Percentiles rank a stretch among this genome's conserved stretches.
These are phyloP conservation scores for Gymnopilus junonius DNA, from an alignment of 768 basidiomycete species.

Conservation along the genomic window DNA sequence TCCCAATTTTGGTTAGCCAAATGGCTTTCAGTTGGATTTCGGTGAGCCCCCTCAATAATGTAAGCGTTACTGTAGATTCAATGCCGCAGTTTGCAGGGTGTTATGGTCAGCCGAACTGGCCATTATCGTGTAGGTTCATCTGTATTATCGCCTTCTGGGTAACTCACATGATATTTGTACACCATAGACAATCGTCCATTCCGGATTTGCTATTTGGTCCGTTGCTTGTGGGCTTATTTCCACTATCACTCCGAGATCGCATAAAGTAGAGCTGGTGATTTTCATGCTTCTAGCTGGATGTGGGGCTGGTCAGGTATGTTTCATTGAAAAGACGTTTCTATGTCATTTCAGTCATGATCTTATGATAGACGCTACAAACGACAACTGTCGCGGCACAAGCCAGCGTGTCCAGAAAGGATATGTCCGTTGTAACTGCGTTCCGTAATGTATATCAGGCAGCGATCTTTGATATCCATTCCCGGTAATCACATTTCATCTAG, in stretches of 20 bases:
- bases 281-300: slow-evolving; percentile 64
- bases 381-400: slow-evolving; percentile 78
- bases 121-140: slow-evolving; percentile 53
- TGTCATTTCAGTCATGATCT: not conserved
- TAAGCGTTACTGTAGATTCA: not conserved
- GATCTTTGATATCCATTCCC: not conserved
- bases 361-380: slow-evolving; percentile 56
- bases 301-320: slow-evolving; percentile 61
- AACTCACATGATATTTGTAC: not conserved
- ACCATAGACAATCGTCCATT: slow-evolving; percentile 57
- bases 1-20: slow-evolving; percentile 71
- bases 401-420: slow-evolving; percentile 68
- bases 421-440: slow-evolving; percentile 77
- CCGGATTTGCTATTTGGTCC: slow-evolving; percentile 72
- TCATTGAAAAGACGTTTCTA: not conserved
- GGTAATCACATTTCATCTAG: slow-evolving; percentile 32
- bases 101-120: slow-evolving; percentile 66
- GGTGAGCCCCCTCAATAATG: slow-evolving; percentile 35
- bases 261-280: slow-evolving; percentile 55
- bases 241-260: slow-evolving; percentile 54
- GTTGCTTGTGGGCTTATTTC: slow-evolving; percentile 75
- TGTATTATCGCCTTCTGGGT: not conserved
- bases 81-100: slow-evolving; percentile 43
- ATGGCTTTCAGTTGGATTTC: slow-evolving; percentile 59
- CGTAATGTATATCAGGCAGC: slow-evolving; percentile 49